Percentiles rank a stretch among this genome's conserved stretches.
These are phyloP conservation scores for Mycena pura DNA, from an alignment of 768 basidiomycete species.

Conservation along the genomic window DNA sequence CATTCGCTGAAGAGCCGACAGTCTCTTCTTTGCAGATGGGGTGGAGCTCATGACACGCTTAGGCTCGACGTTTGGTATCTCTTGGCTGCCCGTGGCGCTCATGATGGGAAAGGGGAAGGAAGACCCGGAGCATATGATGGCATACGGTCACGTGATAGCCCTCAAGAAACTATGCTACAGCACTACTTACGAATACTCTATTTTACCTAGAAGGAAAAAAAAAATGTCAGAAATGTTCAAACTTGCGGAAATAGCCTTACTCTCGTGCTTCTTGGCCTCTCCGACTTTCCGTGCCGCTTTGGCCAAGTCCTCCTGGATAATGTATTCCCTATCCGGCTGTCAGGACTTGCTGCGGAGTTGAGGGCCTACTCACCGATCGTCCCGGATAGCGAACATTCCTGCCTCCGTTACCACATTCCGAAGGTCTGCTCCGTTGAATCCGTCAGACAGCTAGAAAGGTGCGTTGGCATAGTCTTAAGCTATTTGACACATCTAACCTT, in stretches of 20 bases:
- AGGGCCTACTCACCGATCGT: slow-evolving; percentile 70
- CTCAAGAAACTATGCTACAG: not conserved
- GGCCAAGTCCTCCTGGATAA: slow-evolving; percentile 93
- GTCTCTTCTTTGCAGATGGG: slow-evolving; percentile 22
- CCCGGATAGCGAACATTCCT: slow-evolving; percentile 98
- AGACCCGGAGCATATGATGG: not conserved
- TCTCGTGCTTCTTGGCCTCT: slow-evolving; percentile 98
- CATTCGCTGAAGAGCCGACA: slow-evolving; percentile 24
- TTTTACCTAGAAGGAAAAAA: slow-evolving; percentile 48
- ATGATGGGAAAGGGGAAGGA: slow-evolving; percentile 1
- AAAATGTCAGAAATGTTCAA: slow-evolving; percentile 17
- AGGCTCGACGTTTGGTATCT: not conserved
- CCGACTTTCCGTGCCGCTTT: slow-evolving; percentile 96
- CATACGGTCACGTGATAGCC: slow-evolving; percentile 14
- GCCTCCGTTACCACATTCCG: slow-evolving; percentile 95
- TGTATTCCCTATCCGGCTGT: slow-evolving; percentile 67
- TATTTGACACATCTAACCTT: slow-evolving; percentile 60
- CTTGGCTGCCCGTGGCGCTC: not conserved
- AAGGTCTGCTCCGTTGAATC: slow-evolving; percentile 96
- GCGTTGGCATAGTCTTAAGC: not conserved
- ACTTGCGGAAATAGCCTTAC: slow-evolving; percentile 49
- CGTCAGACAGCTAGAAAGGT: slow-evolving; percentile 72
- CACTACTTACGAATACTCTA: slow-evolving; percentile 51
- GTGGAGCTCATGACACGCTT: slow-evolving; percentile 23
- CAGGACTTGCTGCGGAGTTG: slow-evolving; percentile 3